phyloP scores from a whole-genome alignment of 331 rosid species.

The Rosa hybrid region DNA sequence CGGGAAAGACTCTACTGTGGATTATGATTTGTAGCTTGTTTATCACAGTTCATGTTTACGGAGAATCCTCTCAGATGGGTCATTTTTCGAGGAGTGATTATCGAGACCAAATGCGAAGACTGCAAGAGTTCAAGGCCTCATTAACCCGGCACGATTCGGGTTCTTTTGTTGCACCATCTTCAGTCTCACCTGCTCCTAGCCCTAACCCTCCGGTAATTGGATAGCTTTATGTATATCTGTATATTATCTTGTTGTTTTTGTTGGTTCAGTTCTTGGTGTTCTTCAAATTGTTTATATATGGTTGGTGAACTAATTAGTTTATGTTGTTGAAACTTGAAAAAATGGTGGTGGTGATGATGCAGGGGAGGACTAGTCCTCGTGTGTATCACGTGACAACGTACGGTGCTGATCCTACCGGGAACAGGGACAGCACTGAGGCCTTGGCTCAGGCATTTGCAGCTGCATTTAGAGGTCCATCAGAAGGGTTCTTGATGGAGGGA shows the following conservation, averaged over 20 bases:
- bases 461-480: conserved; percentile 39
- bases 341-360: conserved; percentile 18
- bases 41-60: conserved; percentile 23
- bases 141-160: conserved; percentile 33
- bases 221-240: background rate
- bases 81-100: conserved; percentile 17
- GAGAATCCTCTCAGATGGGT: conserved; percentile 20
- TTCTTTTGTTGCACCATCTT: conserved; percentile 35
- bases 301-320: background rate
- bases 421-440: conserved; percentile 71
- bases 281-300: background rate
- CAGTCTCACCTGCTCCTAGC: conserved; percentile 34
- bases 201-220: conserved; percentile 40
- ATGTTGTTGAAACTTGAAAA: conserved; percentile 16
- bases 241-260: background rate
- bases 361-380: conserved; percentile 46
- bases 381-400: conserved; percentile 62
- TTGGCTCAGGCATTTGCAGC: conserved; percentile 64
- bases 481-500: conserved; percentile 59
- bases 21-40: conserved; percentile 28
- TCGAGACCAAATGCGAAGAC: conserved; percentile 30
- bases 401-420: conserved; percentile 90
- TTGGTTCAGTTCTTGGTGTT: background rate
- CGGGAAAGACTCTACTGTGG: conserved; percentile 21
- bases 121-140: conserved; percentile 49